Evolutionary conservation across 345 rosid genomes (phyloP).

Genomic region (Melaleuca quinquenervia): DNA sequence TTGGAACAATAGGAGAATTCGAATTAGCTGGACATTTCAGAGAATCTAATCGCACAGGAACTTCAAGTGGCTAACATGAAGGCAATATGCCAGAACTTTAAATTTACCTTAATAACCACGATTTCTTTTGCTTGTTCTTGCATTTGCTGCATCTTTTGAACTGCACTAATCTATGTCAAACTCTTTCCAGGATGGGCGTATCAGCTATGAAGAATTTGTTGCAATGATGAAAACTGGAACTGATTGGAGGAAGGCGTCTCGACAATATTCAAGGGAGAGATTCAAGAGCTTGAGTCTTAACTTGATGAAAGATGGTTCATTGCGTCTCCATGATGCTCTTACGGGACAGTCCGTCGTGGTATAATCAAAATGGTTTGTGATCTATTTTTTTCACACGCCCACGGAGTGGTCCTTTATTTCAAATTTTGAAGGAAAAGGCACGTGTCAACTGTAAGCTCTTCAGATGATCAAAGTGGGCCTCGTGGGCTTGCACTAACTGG

Average conservation of each 20-base stretch:
- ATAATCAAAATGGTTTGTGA: conserved; percentile 9
- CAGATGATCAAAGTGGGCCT: neutral
- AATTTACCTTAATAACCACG: neutral
- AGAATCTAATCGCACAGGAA: neutral
- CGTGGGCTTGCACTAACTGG: neutral
- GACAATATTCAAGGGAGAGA: conserved; percentile 95
- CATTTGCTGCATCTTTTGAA: neutral
- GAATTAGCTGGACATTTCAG: neutral
- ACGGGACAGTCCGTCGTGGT: conserved; percentile 74
- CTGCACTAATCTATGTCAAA: neutral
- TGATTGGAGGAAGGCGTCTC: conserved; percentile 97
- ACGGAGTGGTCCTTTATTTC: neutral
- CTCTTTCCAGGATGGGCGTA: conserved; percentile 57
- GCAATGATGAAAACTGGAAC: conserved; percentile 99
- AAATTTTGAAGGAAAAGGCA: neutral
- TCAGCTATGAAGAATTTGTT: conserved; percentile 91
- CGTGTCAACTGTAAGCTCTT: neutral
- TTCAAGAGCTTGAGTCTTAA: conserved; percentile 92
- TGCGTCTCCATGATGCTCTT: conserved; percentile 78
- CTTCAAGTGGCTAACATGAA: neutral
- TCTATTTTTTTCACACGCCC: conserved; percentile 3
- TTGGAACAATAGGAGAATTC: neutral
- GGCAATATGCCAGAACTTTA: neutral
- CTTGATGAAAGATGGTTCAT: conserved; percentile 93
- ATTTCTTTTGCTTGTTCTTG: neutral